phyloP scores from a whole-genome alignment of 139 green algal genomes.

The Haematococcus lacustris region DNA sequence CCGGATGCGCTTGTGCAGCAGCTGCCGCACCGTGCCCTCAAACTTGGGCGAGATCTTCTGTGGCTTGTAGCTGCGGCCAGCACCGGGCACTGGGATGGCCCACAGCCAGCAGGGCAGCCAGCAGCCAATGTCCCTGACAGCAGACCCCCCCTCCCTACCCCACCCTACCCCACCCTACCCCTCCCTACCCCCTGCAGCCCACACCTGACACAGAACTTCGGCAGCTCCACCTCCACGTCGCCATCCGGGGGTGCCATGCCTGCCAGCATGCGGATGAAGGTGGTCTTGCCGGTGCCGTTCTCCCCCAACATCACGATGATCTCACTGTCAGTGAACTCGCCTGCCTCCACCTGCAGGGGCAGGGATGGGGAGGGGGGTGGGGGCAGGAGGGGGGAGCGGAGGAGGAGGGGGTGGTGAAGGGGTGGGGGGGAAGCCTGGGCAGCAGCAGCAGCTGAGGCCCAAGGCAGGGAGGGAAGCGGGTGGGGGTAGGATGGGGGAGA shows the following conservation, averaged over 20 bases:
- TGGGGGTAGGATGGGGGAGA: no score
- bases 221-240: slow-evolving; percentile 54
- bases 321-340: slow-evolving; percentile 89
- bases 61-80: slow-evolving; percentile 83
- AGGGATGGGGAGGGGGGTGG: no score
- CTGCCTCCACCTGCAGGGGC: slow-evolving; percentile 62
- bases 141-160: not conserved
- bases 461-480: not conserved
- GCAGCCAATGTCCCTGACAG: not conserved
- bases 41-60: slow-evolving; percentile 99
- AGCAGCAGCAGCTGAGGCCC: not conserved
- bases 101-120: not conserved
- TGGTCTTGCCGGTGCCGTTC: slow-evolving; percentile 98
- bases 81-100: not conserved
- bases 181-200: not conserved
- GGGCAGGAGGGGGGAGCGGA: no score
- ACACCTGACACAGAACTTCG: slow-evolving; percentile 80
- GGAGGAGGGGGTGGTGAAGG: no score
- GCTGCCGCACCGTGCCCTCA: slow-evolving; percentile 76
- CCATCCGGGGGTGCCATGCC: slow-evolving; percentile 34
- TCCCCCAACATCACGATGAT: slow-evolving; percentile 96
- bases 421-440: not conserved
- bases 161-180: not conserved
- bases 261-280: slow-evolving; percentile 98
- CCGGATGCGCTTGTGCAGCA: slow-evolving; percentile 93